Evolutionary conservation across 2,329 filamentous ascomycete genomes (phyloP), one percentile per base, ranked within the genome.

Genomic region (Arthrocladium fulminans): DNA sequence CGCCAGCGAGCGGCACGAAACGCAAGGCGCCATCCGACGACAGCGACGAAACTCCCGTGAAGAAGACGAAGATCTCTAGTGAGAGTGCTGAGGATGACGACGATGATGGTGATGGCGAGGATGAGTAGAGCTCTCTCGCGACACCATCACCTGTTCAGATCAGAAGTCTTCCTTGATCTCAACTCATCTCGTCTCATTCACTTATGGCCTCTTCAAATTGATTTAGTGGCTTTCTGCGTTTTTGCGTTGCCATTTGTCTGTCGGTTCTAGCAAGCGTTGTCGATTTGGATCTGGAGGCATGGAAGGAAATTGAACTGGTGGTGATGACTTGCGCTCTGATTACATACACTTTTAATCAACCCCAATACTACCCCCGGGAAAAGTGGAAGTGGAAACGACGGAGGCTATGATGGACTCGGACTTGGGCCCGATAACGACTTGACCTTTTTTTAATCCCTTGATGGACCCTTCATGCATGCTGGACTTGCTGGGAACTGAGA

Each of bases 1-100:
- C 54, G 30, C 49, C 54, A 8, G 42, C 62, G 46, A 64, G 62
- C 38, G 65, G 64, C 27, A 67, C 68, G 51, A 77, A 78, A 61
- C 67, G 75, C 49, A 77, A 77, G 60, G 73, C 74, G 38, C 66
- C 66, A 47, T 67, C 68, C 49, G 60, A 66, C 47, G 69, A 73
- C 45, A 71, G 73, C 32, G 65, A 67, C 32, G 65, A 67, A 15
- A 65, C 63, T 35, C 63, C 65, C 5, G 54, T 55, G 29, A 79
- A 79, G 64, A 78, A 76, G 60, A 65, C 64, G 52, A 78, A 76
- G 63, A 61, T 56, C 22, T 55, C 60, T 27, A 74, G 68, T 52
- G 69, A 68, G 17, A 74, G 70, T 52, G 68, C 63, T 24, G 75
- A 77, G 46, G 73, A 74, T 47, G 74, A 74, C 42, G 74, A 77